Evolutionary conservation across 768 basidiomycete species (phyloP).

Genomic region (Collybia sordida): DNA sequence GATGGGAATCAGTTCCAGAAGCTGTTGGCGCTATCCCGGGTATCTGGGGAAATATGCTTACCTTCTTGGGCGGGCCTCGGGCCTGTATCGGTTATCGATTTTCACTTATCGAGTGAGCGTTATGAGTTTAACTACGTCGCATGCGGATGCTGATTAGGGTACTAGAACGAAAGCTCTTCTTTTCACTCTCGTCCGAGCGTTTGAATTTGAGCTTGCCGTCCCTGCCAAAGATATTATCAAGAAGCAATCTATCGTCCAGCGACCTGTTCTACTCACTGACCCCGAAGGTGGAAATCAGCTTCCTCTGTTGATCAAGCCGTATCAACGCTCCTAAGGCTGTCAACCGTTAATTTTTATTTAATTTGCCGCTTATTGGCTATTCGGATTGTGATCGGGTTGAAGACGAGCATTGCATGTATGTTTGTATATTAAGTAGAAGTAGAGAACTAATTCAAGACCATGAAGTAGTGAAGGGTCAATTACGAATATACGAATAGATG

Average conservation of each 20-base stretch:
- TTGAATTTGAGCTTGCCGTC: slow-evolving; percentile 56
- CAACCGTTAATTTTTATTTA: no score
- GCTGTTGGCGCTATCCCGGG: slow-evolving; percentile 49
- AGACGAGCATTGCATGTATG: no score
- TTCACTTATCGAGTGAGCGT: slow-evolving; percentile 50
- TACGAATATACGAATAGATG: no score
- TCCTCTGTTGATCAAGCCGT: slow-evolving; percentile 38
- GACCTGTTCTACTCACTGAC: slow-evolving; percentile 43
- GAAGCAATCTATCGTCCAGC: slow-evolving; percentile 38
- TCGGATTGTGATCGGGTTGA: no score
- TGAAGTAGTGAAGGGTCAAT: no score
- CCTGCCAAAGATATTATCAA: slow-evolving; percentile 40
- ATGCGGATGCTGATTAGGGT: neutral
- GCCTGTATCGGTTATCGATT: slow-evolving; percentile 72
- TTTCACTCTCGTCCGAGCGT: slow-evolving; percentile 50
- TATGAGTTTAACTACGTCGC: neutral
- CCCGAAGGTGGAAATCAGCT: slow-evolving; percentile 38
- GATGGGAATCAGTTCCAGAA: slow-evolving; percentile 54
- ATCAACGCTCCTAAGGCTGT: slow-evolving; percentile 1
- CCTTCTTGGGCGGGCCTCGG: slow-evolving; percentile 64
- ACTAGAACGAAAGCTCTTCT: slow-evolving; percentile 38
- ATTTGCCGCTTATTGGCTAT: no score
- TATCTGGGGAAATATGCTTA: slow-evolving; percentile 57
- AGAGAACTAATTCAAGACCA: no score
- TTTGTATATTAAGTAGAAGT: no score